A percentile compares a stretch with the other conserved stretches of the same genome.
Evolutionary conservation across 192 early-diverging fungal species (phyloP).

Genomic region (Linnemannia hyalina): DNA sequence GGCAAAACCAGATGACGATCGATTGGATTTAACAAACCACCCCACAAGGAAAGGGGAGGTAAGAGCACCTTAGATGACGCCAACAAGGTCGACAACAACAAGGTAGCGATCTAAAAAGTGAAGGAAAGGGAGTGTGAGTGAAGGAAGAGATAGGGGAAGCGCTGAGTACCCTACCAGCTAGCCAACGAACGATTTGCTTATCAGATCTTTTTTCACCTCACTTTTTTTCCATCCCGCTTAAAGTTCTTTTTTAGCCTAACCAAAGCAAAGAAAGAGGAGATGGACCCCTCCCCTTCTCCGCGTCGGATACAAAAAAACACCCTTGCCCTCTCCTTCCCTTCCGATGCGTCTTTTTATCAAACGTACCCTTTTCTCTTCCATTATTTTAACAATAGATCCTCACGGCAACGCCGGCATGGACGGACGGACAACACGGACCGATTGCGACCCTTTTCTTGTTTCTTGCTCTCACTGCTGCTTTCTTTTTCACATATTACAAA

Average conservation of each 20-base stretch:
- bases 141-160: background rate
- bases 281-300: background rate
- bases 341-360: background rate
- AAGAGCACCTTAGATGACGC: background rate
- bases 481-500: background rate
- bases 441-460: background rate
- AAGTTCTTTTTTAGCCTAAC: background rate
- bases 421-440: conserved; percentile 1
- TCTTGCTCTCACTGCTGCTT: background rate
- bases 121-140: background rate
- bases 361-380: background rate
- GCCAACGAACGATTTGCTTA: background rate
- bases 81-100: background rate
- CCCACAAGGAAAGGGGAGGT: background rate
- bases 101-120: background rate
- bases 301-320: background rate
- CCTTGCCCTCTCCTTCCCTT: background rate
- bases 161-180: background rate
- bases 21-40: background rate
- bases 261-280: background rate
- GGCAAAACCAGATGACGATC: background rate
- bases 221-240: background rate
- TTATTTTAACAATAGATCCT: background rate
- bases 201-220: background rate
- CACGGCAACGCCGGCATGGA: background rate